Base-by-base conservation (phyloP, 106 monocot species). In the Hemerocallis citrina region DNA sequence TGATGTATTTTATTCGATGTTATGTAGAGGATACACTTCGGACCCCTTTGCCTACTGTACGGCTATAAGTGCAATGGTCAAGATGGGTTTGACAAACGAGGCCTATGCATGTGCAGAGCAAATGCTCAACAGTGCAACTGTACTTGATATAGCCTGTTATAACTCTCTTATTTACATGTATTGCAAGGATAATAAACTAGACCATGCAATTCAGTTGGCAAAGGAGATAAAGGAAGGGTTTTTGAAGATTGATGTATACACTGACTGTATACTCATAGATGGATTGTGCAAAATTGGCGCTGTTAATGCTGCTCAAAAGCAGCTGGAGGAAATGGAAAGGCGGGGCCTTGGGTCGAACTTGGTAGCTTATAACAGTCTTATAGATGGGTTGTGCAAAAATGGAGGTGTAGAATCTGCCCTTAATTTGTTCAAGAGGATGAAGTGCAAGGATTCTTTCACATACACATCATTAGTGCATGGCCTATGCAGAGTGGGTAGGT, bases 221-320 rank as follows among this genome's bases (percentile, higher is more conserved):
- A 66, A 51, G 66, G 79, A 80, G 57, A 79, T 98, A 42, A 79
- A 82, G 39, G 77, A 84, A 62, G 61, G 41, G 63, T 82, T 81
- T 19, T n/a, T n/a, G n/a, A n/a, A n/a, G n/a, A n/a, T n/a, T n/a
- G 88, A 98, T 70, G 77, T 70, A 23, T 92, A 98, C 46, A 98
- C 98, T 33, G 71, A 82, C 35, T 77, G 77, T 58, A 92, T 92
- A 37, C 37, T 92, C 38, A 75, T 88, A n/a, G 75, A 92, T 66
- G 88, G 79, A 11, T 68, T 92, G 38, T 98, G 85, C 37, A 84
- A 77, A 75, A 66, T 57, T 37, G 87, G 92, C 11, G 38, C 61
- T 6, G 2, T 88, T 40, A 59, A 70, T 70, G 77, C 65, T 58
- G 88, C 91, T 7, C 19, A 67, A 27, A 75, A 65, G 46, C 69